Conservation (phyloP, 169 alveolate species). For the Cryptosporidium felis region DNA sequence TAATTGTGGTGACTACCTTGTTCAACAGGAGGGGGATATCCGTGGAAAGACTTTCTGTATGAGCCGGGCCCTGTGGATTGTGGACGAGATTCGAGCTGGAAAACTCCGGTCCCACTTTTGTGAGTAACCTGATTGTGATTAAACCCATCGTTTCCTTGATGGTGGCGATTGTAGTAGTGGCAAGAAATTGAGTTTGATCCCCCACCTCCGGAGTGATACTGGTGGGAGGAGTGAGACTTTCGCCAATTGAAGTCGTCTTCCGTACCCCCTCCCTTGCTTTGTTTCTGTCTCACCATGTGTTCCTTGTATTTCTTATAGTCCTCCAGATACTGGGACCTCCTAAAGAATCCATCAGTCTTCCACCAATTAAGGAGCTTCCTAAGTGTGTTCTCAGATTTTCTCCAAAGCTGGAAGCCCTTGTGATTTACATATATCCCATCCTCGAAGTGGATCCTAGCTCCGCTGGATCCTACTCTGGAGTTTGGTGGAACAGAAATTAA, state of each 20-base stretch:
- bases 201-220: conserved; percentile 11
- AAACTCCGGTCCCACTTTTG: too few relatives aligned
- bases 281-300: conserved; percentile 62
- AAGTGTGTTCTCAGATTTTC: conserved; percentile 44
- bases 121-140: too few relatives aligned
- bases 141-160: too few relatives aligned
- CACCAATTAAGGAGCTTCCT: conserved; percentile 65
- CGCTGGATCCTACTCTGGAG: conserved; percentile 58
- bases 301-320: conserved; percentile 64
- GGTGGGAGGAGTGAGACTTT: neutral
- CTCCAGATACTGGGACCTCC: conserved; percentile 23
- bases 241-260: conserved; percentile 2
- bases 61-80: too few relatives aligned
- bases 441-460: conserved; percentile 67
- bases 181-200: too few relatives aligned
- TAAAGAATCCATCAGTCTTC: conserved; percentile 68
- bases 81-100: too few relatives aligned
- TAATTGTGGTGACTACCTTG: neutral
- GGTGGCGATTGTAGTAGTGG: too few relatives aligned
- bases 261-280: neutral
- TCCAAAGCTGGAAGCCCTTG: conserved; percentile 63
- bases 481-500: conserved; percentile 67
- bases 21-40: conserved; percentile 6
- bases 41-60: conserved; percentile 8
- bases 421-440: conserved; percentile 48